Conservation (phyloP, 768 basidiomycete genomes). For the Coprinopsis cinerea region DNA sequence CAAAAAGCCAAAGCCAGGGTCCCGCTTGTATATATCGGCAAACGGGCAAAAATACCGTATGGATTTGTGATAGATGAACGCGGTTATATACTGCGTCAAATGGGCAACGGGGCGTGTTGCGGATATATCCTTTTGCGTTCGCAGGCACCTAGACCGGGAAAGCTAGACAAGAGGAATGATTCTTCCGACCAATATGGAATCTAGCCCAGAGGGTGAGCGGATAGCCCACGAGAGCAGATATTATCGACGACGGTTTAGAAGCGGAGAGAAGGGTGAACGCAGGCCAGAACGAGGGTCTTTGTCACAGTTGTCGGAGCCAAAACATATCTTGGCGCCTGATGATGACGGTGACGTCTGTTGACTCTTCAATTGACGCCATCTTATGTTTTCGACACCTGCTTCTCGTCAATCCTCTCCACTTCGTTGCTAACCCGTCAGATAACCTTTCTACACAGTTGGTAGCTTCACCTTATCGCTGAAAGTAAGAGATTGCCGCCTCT, state of each 20-base stretch:
- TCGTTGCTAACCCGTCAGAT: background rate
- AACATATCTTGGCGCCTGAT: background rate
- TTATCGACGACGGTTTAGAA: background rate
- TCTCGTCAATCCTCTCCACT: too few species aligned
- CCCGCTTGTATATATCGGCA: too few species aligned
- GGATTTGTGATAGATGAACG: background rate
- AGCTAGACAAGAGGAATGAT: constrained; percentile 9
- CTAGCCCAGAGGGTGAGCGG: background rate
- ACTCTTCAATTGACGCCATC: background rate
- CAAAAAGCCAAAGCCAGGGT: too few species aligned
- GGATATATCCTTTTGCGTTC: background rate
- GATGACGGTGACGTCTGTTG: constrained; percentile 2
- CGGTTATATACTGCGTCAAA: background rate
- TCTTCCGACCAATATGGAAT: background rate
- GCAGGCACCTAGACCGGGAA: background rate
- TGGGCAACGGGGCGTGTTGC: background rate
- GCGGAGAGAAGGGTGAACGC: background rate
- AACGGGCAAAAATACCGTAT: background rate
- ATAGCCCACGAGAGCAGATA: background rate
- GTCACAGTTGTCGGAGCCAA: background rate
- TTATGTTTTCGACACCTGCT: background rate
- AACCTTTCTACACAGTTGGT: too few species aligned
- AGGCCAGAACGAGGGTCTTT: background rate
- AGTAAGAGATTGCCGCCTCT: too few species aligned
- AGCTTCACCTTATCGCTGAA: too few species aligned